phyloP scores from a whole-genome alignment of 2,329 filamentous ascomycete species.

The Pseudogymnoascus sp. region DNA sequence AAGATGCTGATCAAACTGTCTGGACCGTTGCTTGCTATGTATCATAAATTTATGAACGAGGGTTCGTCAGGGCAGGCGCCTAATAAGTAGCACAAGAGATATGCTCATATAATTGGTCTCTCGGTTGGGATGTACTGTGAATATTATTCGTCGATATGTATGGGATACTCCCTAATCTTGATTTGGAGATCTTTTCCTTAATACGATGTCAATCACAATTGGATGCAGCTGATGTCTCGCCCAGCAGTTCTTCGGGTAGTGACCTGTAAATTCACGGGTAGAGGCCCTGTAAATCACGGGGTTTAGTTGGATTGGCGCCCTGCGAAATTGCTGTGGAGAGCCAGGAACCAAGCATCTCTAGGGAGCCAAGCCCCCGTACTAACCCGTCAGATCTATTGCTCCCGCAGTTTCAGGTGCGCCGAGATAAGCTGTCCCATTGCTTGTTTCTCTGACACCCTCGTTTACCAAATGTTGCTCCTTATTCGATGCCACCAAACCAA shows the following conservation, averaged over 20 bases:
- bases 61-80: neutral
- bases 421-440: neutral
- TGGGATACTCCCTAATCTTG: neutral
- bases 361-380: neutral
- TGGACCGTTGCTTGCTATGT: neutral
- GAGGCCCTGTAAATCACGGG: neutral
- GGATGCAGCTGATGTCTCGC: neutral
- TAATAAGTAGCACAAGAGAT: neutral
- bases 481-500: neutral
- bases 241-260: neutral
- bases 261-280: neutral
- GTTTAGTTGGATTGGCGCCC: neutral
- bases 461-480: neutral
- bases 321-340: neutral
- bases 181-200: neutral
- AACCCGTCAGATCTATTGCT: conserved; percentile 4
- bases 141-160: neutral
- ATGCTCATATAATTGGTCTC: neutral
- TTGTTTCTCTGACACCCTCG: neutral
- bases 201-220: neutral
- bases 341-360: neutral
- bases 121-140: neutral
- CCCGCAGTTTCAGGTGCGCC: neutral
- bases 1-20: neutral
- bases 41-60: neutral